Percentiles rank a stretch among this genome's conserved stretches.
phyloP scores from a whole-genome alignment of 352 stramenopile genomes.

The Globisporangium viniferum region DNA sequence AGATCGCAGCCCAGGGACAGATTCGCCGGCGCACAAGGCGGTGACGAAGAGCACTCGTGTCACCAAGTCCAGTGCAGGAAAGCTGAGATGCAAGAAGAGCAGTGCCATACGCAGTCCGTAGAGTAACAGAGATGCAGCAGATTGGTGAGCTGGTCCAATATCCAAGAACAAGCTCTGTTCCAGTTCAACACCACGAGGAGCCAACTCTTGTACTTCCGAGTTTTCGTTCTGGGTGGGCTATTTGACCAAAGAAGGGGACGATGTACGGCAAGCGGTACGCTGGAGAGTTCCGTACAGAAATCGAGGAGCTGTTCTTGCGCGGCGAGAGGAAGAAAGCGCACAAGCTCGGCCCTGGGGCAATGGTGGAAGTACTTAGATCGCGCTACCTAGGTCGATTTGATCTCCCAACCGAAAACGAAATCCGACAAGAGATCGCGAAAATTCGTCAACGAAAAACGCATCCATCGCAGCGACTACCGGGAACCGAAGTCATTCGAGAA shows the following conservation, averaged over 20 bases:
- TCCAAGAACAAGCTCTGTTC: not conserved
- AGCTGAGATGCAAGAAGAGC: too few relatives aligned
- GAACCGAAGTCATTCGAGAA: too few relatives aligned
- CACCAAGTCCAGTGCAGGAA: too few relatives aligned
- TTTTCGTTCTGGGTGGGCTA: slow-evolving; percentile 1
- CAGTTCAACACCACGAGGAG: not conserved
- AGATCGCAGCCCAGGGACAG: slow-evolving; percentile 2
- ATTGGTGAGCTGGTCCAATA: not conserved
- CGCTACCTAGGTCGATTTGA: slow-evolving; percentile 8
- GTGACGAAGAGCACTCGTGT: not conserved
- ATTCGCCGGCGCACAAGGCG: not conserved
- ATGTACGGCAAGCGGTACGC: slow-evolving; percentile 1
- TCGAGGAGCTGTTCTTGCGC: not conserved
- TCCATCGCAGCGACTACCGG: too few relatives aligned
- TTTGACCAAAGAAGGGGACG: not conserved
- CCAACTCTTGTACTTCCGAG: not conserved
- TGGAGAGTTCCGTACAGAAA: not conserved
- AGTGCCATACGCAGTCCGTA: too few relatives aligned
- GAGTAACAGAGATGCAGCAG: not conserved
- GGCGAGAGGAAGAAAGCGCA: not conserved
- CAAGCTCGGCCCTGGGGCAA: slow-evolving; percentile 11
- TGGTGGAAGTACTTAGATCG: slow-evolving; percentile 1
- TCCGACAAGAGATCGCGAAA: slow-evolving; percentile 15
- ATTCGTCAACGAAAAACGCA: too few relatives aligned
- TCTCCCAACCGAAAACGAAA: slow-evolving; percentile 12